phyloP scores from a whole-genome alignment of 1,284 basidiomycete genomes.

The Cryptococcus depauperatus region DNA sequence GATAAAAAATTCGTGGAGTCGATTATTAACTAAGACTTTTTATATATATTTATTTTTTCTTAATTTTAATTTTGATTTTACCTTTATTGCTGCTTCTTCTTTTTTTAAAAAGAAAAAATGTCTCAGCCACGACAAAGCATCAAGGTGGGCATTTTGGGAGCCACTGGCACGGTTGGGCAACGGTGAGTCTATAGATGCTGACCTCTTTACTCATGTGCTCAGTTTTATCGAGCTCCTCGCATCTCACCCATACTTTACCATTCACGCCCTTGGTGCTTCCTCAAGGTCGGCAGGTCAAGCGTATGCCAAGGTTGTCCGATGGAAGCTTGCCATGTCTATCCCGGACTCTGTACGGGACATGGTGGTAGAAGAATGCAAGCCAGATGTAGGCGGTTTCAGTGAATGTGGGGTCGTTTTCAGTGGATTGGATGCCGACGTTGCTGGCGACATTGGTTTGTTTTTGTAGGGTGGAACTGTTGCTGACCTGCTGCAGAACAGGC shows the following conservation, averaged over 20 bases:
- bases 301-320: conserved; percentile 70
- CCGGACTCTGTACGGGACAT: conserved; percentile 62
- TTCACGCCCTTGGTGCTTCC: conserved; percentile 84
- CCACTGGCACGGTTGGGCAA: conserved; percentile 94
- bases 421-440: conserved; percentile 87
- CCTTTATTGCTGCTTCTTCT: too few species aligned
- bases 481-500: conserved; percentile 57
- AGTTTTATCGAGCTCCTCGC: conserved; percentile 81
- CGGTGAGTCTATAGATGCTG: conserved; percentile 44
- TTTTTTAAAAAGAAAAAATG: conserved; percentile 2
- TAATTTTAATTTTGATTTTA: too few species aligned
- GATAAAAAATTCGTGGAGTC: not conserved
- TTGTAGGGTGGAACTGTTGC: not conserved
- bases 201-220: not conserved
- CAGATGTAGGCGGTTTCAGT: conserved; percentile 57
- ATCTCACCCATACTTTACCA: conserved; percentile 80
- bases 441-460: conserved; percentile 81
- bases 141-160: conserved; percentile 88
- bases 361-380: conserved; percentile 69
- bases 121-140: conserved; percentile 43
- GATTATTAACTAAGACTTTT: too few species aligned
- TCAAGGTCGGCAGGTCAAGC: conserved; percentile 76
- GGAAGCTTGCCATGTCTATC: conserved; percentile 83
- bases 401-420: conserved; percentile 89
- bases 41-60: not conserved